A percentile compares a stretch with the other conserved stretches of the same genome.
phyloP scores from a whole-genome alignment of 2,329 filamentous ascomycete genomes.

The Fusarium odoratissimum region DNA sequence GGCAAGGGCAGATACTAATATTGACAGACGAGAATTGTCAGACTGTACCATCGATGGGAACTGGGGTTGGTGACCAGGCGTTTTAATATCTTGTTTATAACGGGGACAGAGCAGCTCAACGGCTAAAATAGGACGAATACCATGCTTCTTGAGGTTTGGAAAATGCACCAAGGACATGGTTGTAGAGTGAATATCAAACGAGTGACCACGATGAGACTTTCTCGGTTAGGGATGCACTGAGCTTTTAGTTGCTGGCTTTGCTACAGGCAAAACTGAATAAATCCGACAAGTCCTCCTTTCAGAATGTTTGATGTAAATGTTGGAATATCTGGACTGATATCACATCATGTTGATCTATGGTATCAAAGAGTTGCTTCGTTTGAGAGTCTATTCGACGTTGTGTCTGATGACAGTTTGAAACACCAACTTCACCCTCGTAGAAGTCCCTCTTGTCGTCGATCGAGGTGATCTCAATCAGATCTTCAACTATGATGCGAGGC shows the following conservation, averaged over 20 bases:
- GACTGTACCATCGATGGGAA: slow-evolving; percentile 29
- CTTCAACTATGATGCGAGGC: not conserved
- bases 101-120: slow-evolving; percentile 29
- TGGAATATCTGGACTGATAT: not conserved
- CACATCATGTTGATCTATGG: not conserved
- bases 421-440: not conserved
- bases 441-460: not conserved
- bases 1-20: slow-evolving; percentile 63
- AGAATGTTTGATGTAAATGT: not conserved
- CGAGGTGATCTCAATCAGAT: not conserved
- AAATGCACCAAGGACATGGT: not conserved
- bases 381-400: not conserved
- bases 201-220: not conserved
- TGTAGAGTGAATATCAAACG: slow-evolving; percentile 42
- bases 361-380: not conserved
- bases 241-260: not conserved
- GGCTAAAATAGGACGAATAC: slow-evolving; percentile 40
- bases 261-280: not conserved
- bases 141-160: slow-evolving; percentile 34
- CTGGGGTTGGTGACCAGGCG: slow-evolving; percentile 27
- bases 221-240: not conserved
- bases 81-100: slow-evolving; percentile 38
- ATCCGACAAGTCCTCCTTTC: not conserved
- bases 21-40: not conserved
- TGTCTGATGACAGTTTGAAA: not conserved